Conservation (phyloP, 306 rosid genomes). For the Dryas octopetala region DNA sequence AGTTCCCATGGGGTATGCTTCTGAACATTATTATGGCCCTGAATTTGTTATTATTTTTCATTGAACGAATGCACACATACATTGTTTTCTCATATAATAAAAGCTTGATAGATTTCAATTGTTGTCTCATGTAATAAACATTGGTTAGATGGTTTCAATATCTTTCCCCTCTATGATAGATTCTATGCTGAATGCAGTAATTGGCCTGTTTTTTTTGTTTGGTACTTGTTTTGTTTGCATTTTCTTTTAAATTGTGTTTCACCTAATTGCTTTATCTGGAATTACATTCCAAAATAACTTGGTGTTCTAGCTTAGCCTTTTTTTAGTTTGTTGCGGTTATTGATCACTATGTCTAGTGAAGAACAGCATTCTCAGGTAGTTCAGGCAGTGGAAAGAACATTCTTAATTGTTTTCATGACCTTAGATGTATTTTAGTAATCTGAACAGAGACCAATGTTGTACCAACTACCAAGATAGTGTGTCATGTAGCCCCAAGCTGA, state of each 20-base stretch:
- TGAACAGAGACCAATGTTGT: not conserved
- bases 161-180: not conserved
- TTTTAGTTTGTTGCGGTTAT: not conserved
- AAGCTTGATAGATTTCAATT: not conserved
- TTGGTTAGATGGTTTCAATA: not conserved
- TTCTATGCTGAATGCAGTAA: too few species aligned
- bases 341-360: not conserved
- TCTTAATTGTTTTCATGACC: not conserved
- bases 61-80: not conserved
- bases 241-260: not conserved
- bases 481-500: not conserved
- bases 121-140: not conserved
- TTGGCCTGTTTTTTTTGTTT: not conserved
- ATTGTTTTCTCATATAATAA: not conserved
- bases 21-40: not conserved
- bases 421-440: not conserved
- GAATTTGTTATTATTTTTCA: not conserved
- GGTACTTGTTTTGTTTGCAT: not conserved
- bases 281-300: not conserved
- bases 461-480: not conserved
- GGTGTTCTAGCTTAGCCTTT: not conserved
- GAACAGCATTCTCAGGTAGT: not conserved
- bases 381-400: not conserved
- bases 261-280: not conserved
- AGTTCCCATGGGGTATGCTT: constrained; percentile 97